Evolutionary conservation across 2,329 filamentous ascomycete species (phyloP).

Genomic region (Hirsutella rhossiliensis): DNA sequence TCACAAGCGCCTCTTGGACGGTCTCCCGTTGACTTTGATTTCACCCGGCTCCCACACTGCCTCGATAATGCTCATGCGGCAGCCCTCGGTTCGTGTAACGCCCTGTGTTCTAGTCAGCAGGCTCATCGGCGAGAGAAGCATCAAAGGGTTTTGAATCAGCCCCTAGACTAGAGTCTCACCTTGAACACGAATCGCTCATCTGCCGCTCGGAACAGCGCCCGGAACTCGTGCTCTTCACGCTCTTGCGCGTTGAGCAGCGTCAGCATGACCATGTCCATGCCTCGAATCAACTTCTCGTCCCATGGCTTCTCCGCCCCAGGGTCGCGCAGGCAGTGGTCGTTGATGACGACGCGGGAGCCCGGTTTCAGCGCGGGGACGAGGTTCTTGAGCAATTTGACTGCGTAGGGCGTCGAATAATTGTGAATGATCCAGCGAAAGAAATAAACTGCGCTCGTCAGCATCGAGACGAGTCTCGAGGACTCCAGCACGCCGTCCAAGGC

Average conservation of each 20-base stretch:
- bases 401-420: conserved; percentile 45
- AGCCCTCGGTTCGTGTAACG: conserved; percentile 25
- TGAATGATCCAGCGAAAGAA: conserved; percentile 49
- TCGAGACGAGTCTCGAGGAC: background rate
- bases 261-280: conserved; percentile 42
- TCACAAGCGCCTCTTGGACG: background rate
- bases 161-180: conserved; percentile 13
- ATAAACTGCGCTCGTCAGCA: conserved; percentile 29
- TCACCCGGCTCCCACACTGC: conserved; percentile 28
- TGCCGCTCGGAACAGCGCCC: conserved; percentile 28
- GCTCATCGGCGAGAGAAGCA: background rate
- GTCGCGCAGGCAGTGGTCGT: conserved; percentile 31
- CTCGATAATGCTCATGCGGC: conserved; percentile 36
- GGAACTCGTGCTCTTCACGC: conserved; percentile 32
- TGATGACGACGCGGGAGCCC: conserved; percentile 35
- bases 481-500: too few species aligned
- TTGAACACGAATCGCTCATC: conserved; percentile 30
- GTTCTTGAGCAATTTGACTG: conserved; percentile 33
- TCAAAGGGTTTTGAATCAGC: too few species aligned
- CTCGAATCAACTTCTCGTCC: conserved; percentile 34
- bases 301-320: conserved; percentile 25
- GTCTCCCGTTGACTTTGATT: background rate
- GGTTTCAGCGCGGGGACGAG: conserved; percentile 43
- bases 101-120: conserved; percentile 15
- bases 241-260: conserved; percentile 39